Conservation (phyloP, 208 protist species). For the Leptomonas seymouri region DNA sequence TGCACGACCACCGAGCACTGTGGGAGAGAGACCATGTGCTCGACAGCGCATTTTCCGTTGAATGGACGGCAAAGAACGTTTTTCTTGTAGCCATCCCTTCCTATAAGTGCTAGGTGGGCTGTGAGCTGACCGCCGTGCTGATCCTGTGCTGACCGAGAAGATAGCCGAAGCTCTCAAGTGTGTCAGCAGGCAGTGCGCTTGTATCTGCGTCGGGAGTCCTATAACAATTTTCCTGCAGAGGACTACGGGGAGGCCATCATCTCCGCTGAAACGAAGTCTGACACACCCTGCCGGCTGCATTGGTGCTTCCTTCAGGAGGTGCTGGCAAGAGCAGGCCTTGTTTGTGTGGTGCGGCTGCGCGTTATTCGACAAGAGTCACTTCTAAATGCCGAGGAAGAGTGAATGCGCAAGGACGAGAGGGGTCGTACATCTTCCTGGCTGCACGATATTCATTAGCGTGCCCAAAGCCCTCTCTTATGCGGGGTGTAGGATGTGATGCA, state of each 20-base stretch:
- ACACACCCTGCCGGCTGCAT: slow-evolving; percentile 5
- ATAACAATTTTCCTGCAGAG: slow-evolving; percentile 42
- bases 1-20: neutral
- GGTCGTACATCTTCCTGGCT: slow-evolving; percentile 27
- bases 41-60: slow-evolving; percentile 31
- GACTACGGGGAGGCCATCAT: slow-evolving; percentile 66
- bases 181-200: slow-evolving; percentile 36
- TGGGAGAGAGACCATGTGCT: slow-evolving; percentile 42
- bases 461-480: slow-evolving; percentile 29
- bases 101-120: slow-evolving; percentile 41
- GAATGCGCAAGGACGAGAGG: neutral
- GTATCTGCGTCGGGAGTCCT: slow-evolving; percentile 55
- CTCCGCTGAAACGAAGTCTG: slow-evolving; percentile 11
- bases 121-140: slow-evolving; percentile 53
- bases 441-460: slow-evolving; percentile 13
- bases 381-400: slow-evolving; percentile 27
- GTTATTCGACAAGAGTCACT: slow-evolving; percentile 31
- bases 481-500: slow-evolving; percentile 52
- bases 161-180: slow-evolving; percentile 8
- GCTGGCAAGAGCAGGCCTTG: slow-evolving; percentile 42
- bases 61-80: slow-evolving; percentile 61
- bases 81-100: slow-evolving; percentile 44
- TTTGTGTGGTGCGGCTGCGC: slow-evolving; percentile 42
- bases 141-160: slow-evolving; percentile 1
- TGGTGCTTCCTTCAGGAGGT: slow-evolving; percentile 62